phyloP scores from a whole-genome alignment of 805 yeast genomes.

The Candida gorgasii region DNA sequence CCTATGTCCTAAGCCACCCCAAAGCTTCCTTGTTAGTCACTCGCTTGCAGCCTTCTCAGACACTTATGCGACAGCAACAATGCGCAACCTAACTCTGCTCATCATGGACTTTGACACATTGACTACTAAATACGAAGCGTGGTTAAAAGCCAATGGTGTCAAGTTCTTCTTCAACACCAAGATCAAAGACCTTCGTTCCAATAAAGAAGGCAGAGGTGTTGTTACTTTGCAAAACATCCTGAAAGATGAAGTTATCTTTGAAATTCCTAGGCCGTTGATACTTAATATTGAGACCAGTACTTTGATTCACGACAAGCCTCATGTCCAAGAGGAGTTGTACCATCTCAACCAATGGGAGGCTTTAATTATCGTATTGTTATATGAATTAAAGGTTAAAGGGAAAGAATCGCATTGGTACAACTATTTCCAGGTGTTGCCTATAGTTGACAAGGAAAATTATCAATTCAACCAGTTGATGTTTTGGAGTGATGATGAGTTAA shows the following conservation, averaged over 20 bases:
- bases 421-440: constrained; percentile 74
- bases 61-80: too few species aligned
- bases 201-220: constrained; percentile 76
- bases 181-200: constrained; percentile 59
- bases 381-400: constrained; percentile 51
- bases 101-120: constrained; percentile 13
- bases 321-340: constrained; percentile 34
- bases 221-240: constrained; percentile 62
- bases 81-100: background rate
- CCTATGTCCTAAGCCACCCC: too few species aligned
- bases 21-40: too few species aligned
- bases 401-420: constrained; percentile 60
- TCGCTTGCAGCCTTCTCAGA: background rate
- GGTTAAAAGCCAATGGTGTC: constrained; percentile 38
- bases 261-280: constrained; percentile 60
- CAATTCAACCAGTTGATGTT: constrained; percentile 70
- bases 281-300: constrained; percentile 62
- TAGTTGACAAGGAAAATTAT: constrained; percentile 26
- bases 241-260: constrained; percentile 64
- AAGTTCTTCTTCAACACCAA: constrained; percentile 55
- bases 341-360: constrained; percentile 73
- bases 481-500: constrained; percentile 69
- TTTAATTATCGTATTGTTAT: constrained; percentile 64
- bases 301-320: constrained; percentile 34
- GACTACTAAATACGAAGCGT: constrained; percentile 24